Conservation (phyloP, 140 eudicot genomes). For the Stevia rebaudiana region DNA sequence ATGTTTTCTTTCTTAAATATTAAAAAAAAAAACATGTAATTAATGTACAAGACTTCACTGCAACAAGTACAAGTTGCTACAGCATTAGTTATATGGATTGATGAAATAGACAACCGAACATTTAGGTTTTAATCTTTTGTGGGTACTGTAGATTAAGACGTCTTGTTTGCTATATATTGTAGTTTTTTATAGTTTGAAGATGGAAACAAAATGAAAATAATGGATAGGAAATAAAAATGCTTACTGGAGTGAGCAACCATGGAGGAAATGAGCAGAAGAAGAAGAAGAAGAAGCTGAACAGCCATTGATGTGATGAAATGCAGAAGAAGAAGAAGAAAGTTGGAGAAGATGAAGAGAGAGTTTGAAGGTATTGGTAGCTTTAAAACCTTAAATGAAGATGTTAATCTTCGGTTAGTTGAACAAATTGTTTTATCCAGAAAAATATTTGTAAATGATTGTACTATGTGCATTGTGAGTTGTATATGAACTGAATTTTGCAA, state of each 20-base stretch:
- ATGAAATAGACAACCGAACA: background rate
- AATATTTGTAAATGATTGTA: background rate
- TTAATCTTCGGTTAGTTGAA: background rate
- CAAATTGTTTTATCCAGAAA: background rate
- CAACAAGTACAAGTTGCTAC: conserved; percentile 15
- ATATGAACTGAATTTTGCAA: background rate
- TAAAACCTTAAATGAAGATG: conserved; percentile 26
- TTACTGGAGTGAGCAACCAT: conserved; percentile 57
- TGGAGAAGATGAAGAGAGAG: conserved; percentile 27
- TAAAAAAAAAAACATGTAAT: background rate
- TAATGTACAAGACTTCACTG: conserved; percentile 8
- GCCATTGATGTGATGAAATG: conserved; percentile 31
- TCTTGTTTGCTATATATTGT: background rate
- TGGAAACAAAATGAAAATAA: background rate
- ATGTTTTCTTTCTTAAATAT: background rate
- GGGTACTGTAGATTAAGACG: conserved; percentile 17
- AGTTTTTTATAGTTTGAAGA: background rate
- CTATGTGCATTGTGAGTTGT: conserved; percentile 11
- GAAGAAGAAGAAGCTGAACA: conserved; percentile 24
- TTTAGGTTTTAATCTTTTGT: conserved; percentile 1
- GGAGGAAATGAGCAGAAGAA: conserved; percentile 31
- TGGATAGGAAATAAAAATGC: conserved; percentile 21
- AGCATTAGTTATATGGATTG: background rate
- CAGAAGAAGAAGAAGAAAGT: conserved; percentile 13
- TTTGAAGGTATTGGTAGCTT: conserved; percentile 11